These are phyloP conservation scores for Fomitopsis schrenkii DNA, from an alignment of 1,284 basidiomycete genomes.

Conservation along the genomic window DNA sequence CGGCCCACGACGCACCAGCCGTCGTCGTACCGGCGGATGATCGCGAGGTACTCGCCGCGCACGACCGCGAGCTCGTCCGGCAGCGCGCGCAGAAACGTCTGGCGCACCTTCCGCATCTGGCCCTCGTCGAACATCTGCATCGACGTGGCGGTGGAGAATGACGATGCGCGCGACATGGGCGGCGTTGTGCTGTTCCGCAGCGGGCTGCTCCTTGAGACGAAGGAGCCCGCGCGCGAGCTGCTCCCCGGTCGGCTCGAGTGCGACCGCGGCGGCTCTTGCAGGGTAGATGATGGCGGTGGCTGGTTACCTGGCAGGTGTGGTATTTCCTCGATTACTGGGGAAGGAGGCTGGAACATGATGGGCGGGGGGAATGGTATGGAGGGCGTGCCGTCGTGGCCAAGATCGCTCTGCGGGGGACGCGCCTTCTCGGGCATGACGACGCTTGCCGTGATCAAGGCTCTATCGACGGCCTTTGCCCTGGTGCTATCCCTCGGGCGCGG, in stretches of 20 bases:
- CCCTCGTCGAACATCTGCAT: conserved; percentile 27
- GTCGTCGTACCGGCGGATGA: conserved; percentile 61
- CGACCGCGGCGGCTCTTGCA: conserved; percentile 5
- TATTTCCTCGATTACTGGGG: conserved; percentile 25
- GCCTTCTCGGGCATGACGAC: conserved; percentile 51
- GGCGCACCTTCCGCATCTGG: conserved; percentile 49
- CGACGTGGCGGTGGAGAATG: conserved; percentile 31
- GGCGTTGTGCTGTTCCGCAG: conserved; percentile 28
- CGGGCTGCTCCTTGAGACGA: conserved; percentile 30
- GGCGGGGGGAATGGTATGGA: not conserved
- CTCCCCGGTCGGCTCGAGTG: not conserved
- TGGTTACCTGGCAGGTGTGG: conserved; percentile 34
- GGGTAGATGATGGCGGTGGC: conserved; percentile 14
- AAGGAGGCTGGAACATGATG: not conserved
- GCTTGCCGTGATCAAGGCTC: conserved; percentile 18
- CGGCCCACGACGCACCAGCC: conserved; percentile 75
- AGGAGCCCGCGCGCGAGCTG: conserved; percentile 11
- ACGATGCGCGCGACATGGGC: conserved; percentile 19
- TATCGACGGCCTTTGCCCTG: not conserved
- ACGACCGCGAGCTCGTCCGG: conserved; percentile 64
- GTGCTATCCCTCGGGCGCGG: not conserved
- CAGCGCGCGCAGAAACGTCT: conserved; percentile 61
- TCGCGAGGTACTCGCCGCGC: conserved; percentile 52
- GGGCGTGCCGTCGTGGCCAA: conserved; percentile 30
- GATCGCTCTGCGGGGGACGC: conserved; percentile 40